These are phyloP conservation scores for Vigna angularis DNA, from an alignment of 306 rosid genomes.

Conservation along the genomic window DNA sequence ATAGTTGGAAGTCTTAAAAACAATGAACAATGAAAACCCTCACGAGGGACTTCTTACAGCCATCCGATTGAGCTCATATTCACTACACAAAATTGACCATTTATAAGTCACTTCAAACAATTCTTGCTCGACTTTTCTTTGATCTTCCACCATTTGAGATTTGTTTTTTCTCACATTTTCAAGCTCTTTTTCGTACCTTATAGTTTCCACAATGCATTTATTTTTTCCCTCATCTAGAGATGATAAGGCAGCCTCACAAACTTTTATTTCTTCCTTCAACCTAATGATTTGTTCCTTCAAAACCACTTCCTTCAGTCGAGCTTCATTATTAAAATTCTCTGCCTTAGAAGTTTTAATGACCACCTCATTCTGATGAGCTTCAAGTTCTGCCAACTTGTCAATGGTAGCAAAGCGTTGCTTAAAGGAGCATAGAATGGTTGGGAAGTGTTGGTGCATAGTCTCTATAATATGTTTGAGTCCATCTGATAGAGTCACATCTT, in stretches of 20 bases:
- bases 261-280: not conserved
- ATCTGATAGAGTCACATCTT: constrained; percentile 25
- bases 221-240: not conserved
- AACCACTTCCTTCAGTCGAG: not conserved
- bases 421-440: constrained; percentile 39
- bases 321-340: constrained; percentile 2
- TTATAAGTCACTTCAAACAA: not conserved
- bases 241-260: constrained; percentile 1
- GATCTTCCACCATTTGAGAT: not conserved
- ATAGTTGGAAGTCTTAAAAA: not conserved
- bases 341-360: not conserved
- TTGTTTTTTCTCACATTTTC: constrained; percentile 5
- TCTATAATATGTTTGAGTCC: constrained; percentile 32
- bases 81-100: not conserved
- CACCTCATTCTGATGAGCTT: not conserved
- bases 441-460: constrained; percentile 34
- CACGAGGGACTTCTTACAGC: not conserved
- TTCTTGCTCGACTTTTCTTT: too few species aligned
- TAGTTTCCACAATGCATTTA: not conserved
- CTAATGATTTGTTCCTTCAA: not conserved
- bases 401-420: constrained; percentile 25
- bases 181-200: not conserved
- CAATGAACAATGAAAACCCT: not conserved
- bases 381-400: not conserved
- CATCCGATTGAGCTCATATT: not conserved